Conservation (phyloP, 108 stramenopile species). For the Pseudonitzschia multiseries region DNA sequence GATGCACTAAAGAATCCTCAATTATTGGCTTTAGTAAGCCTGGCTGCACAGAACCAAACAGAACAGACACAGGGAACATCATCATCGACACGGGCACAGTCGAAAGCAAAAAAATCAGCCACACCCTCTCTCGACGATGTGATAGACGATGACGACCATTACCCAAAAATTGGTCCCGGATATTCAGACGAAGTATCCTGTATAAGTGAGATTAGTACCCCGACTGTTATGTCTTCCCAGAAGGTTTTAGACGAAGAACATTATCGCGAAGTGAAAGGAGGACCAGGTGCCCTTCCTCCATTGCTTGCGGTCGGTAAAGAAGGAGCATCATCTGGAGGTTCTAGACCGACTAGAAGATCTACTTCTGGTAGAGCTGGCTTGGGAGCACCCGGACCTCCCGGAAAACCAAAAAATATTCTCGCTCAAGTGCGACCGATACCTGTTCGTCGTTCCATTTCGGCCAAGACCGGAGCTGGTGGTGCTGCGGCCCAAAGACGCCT, state of each 20-base stretch:
- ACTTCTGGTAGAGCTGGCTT: slow-evolving; percentile 1
- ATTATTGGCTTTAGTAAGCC: slow-evolving; percentile 31
- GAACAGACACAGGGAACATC: background rate
- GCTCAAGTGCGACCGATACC: slow-evolving; percentile 20
- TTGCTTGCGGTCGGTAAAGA: slow-evolving; percentile 9
- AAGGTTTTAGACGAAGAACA: slow-evolving; percentile 52
- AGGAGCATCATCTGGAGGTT: background rate
- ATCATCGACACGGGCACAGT: background rate
- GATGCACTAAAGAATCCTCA: slow-evolving; percentile 42
- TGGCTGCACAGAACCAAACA: slow-evolving; percentile 30
- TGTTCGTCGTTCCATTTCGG: slow-evolving; percentile 24
- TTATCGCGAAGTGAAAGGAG: slow-evolving; percentile 43
- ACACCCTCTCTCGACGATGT: slow-evolving; percentile 34
- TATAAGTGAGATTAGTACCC: slow-evolving; percentile 55
- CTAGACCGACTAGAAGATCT: background rate
- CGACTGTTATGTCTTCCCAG: slow-evolving; percentile 51
- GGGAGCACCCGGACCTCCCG: slow-evolving; percentile 12
- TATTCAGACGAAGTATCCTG: slow-evolving; percentile 54
- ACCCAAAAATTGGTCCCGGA: slow-evolving; percentile 65
- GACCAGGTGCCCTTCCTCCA: slow-evolving; percentile 33
- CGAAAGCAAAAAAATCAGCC: slow-evolving; percentile 3
- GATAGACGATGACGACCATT: slow-evolving; percentile 51
- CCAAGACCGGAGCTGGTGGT: slow-evolving; percentile 30
- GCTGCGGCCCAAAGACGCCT: slow-evolving; percentile 51
- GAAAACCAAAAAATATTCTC: slow-evolving; percentile 45